Evolutionary conservation across 441 rosid genomes (phyloP).

Genomic region (Raphanus hybrid): DNA sequence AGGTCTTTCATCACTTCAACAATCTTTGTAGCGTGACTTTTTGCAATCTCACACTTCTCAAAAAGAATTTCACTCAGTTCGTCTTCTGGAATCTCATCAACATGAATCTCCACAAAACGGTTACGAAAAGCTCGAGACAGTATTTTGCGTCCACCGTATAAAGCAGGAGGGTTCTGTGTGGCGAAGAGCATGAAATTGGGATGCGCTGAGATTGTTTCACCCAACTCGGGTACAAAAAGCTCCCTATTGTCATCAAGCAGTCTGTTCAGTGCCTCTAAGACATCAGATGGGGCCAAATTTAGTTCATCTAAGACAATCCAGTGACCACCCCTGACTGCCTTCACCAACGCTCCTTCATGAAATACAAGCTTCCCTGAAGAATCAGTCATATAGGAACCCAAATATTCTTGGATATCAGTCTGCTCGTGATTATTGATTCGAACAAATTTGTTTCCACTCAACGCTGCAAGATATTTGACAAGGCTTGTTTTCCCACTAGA

Average conservation of each 20-base stretch:
- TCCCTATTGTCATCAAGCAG: constrained; percentile 98
- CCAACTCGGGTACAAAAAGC: constrained; percentile 89
- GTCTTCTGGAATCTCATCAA: constrained; percentile 94
- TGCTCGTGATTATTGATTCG: constrained; percentile 98
- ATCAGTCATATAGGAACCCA: constrained; percentile 92
- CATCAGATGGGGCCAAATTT: constrained; percentile 98
- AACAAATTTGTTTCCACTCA: constrained; percentile 89
- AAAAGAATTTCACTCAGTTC: constrained; percentile 81
- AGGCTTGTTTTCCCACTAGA: constrained; percentile 99
- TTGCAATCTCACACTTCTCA: constrained; percentile 73
- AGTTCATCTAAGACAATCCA: constrained; percentile 99
- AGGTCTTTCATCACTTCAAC: constrained; percentile 96
- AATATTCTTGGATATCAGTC: constrained; percentile 93
- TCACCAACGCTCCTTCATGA: constrained; percentile 95
- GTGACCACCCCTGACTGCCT: constrained; percentile 90
- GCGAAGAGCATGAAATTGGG: constrained; percentile 98
- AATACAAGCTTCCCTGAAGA: constrained; percentile 88
- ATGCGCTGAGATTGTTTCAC: constrained; percentile 84
- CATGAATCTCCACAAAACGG: constrained; percentile 99
- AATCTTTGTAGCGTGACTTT: constrained; percentile 83
- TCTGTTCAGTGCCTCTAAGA: constrained; percentile 92
- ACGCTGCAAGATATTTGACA: constrained; percentile 92
- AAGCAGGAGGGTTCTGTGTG: constrained; percentile 97
- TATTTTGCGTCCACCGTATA: constrained; percentile 97
- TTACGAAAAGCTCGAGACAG: constrained; percentile 99